Percentiles rank a stretch among this genome's conserved stretches.
phyloP scores from a whole-genome alignment of 2,329 filamentous ascomycete species.

The Fusarium sp. region DNA sequence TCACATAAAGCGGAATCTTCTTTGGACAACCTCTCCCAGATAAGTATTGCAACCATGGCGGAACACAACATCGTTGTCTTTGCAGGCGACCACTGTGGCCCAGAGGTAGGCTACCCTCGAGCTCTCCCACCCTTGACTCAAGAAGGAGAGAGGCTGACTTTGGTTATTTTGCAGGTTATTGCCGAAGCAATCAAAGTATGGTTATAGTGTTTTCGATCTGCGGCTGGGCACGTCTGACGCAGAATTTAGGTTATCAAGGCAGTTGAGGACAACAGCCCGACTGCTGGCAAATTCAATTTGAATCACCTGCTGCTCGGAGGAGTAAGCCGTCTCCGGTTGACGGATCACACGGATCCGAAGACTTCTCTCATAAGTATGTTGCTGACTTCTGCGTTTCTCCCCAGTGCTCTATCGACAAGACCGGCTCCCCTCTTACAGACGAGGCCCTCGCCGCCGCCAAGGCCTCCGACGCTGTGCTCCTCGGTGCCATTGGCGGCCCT shows the following conservation, averaged over 20 bases:
- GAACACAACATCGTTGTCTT: slow-evolving; percentile 84
- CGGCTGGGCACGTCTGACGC: not conserved
- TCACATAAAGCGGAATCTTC: not conserved
- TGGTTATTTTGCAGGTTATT: slow-evolving; percentile 65
- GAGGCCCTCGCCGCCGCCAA: slow-evolving; percentile 86
- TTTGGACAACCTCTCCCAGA: not conserved
- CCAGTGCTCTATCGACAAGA: slow-evolving; percentile 90
- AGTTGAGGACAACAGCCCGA: slow-evolving; percentile 76
- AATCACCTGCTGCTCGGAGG: slow-evolving; percentile 91
- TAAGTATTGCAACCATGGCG: slow-evolving; percentile 60
- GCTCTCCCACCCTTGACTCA: not conserved
- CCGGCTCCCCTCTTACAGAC: slow-evolving; percentile 81
- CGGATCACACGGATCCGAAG: not conserved
- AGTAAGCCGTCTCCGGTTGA: slow-evolving; percentile 62
- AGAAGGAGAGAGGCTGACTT: slow-evolving; percentile 22
- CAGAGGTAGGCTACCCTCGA: slow-evolving; percentile 69
- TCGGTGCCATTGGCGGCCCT: slow-evolving; percentile 95
- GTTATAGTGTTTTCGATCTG: not conserved
- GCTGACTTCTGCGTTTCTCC: not conserved
- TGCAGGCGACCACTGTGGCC: slow-evolving; percentile 85
- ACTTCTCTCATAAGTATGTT: too few species aligned
- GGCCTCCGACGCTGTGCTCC: slow-evolving; percentile 85
- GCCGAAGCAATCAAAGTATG: slow-evolving; percentile 85
- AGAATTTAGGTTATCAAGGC: slow-evolving; percentile 76
- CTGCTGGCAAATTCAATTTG: slow-evolving; percentile 83